Conservation (phyloP, 306 rosid genomes). For the Malus domestica region DNA sequence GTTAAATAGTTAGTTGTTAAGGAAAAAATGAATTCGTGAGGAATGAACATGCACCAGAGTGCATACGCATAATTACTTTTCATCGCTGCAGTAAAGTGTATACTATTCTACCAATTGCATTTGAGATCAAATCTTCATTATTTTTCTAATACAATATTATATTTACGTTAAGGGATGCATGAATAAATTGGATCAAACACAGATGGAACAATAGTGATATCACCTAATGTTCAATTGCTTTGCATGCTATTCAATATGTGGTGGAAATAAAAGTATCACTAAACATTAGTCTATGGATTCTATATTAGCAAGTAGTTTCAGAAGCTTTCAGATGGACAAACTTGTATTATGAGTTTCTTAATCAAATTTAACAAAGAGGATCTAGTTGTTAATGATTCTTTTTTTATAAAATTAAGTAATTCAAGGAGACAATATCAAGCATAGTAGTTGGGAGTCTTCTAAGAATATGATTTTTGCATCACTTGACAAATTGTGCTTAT, state of each 20-base stretch:
- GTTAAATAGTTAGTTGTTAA: no score
- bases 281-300: neutral
- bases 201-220: no score
- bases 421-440: neutral
- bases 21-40: no score
- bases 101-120: no score
- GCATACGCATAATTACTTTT: no score
- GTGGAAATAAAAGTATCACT: neutral
- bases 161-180: neutral
- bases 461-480: no score
- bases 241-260: neutral
- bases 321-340: neutral
- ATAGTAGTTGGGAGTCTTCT: neutral
- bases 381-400: neutral
- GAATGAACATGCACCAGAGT: no score
- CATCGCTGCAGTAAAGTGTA: no score
- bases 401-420: neutral
- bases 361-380: neutral
- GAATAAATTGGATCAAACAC: neutral
- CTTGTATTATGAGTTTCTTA: neutral
- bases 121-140: no score
- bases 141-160: no score
- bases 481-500: no score
- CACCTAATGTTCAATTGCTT: neutral
- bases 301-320: neutral